Evolutionary conservation across 371 early-diverging fungal species (phyloP), one percentile per base, ranked within the genome.

Genomic region (Syncephalastrum sp.): DNA sequence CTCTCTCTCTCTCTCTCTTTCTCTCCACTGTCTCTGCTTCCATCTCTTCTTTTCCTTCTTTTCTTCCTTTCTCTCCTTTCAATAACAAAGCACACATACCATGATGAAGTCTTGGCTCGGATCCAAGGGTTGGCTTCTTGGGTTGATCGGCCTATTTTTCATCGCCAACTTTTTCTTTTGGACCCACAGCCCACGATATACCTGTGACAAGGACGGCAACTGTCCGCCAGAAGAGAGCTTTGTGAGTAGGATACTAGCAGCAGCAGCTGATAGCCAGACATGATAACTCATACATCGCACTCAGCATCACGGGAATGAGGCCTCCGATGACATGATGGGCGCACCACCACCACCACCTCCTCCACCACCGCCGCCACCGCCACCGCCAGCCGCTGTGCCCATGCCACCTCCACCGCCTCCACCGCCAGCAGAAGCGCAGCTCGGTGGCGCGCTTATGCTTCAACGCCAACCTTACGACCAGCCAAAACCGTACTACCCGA

Each of bases 81-180:
- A 27, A 33, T 33, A 33, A 33, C 38, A 33, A 33, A 8, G 23
- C 19, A 54, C 19, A 41, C 29, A 43, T 24, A 42, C 17, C n/a
- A 59, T 52, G 53, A 57, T 62, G 63, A 57, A 62, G 53, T 17
- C 54, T 46, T 57, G 57, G 49, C 27, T 53, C 15, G 38, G 53
- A 42, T 57, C 63, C 10, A 49, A 45, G 44, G 29, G 47, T 15
- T 57, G 63, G 63, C 44, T 62, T 47, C 49, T 62, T 38, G 53
- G 47, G 6, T 23, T 62, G 14, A 41, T 62, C 6, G 46, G 45
- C 29, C 29, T 57, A 2, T 62, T 62, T 43, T 62, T 62, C 19
- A 47, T 57, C 8, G 53, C 27, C 10, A 62, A 62, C 38, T 38
- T 53, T 8, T 49, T 56, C 16, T 62, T 57, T 45, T 62, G 63